Base-by-base conservation (phyloP, 2,329 filamentous ascomycete species). In the Metarhizium rileyi region DNA sequence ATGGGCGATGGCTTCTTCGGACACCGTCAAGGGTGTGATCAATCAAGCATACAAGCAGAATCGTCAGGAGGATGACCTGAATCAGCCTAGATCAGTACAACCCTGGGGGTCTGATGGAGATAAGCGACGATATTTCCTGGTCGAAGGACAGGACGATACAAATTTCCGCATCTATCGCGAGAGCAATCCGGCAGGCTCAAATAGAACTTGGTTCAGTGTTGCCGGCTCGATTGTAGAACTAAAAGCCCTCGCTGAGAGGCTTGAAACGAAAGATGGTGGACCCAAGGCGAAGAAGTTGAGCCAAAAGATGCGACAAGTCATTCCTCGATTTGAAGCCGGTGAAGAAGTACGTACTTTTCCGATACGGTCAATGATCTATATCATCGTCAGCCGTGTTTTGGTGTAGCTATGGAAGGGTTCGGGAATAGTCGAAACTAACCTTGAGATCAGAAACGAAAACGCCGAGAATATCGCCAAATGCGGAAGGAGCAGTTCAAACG, bases 71-170 rank as follows among this genome's bases (percentile, higher is more conserved):
- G 78, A 84, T 57, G 81, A 85, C 56, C 65, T 80, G 44, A 96
- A 96, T 63, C 89, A 96, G 57, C 86, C 90, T 8, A 75, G 94
- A 33, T 90, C 89, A 1, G 87, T 95, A 43, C 90, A 95, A 63
- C 83, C 89, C 4, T 96, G 90, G 90, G 90, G 90, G 8, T 78
- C 81, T 12, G 90, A 95, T 64, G 88, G 87, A 55, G 84, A 95
- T 59, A 95, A 93, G 72, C 83, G 93, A 50, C 83, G 90, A 52
- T 98, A 97, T 68, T 98, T 86, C 72, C 74, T 98, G 44, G 80
- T 98, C 54, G 93, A 98, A 68, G 93, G 93, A 12, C 80, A 88
- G 57, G 91, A 97, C 59, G 90, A 98, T 66, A 97, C 91, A 3
- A 80, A 86, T 54, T 98, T 98, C 67, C 81, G 93, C 54, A 80